These are phyloP conservation scores for Colletotrichum sp. DNA, from an alignment of 2,329 filamentous ascomycete species.

Conservation along the genomic window DNA sequence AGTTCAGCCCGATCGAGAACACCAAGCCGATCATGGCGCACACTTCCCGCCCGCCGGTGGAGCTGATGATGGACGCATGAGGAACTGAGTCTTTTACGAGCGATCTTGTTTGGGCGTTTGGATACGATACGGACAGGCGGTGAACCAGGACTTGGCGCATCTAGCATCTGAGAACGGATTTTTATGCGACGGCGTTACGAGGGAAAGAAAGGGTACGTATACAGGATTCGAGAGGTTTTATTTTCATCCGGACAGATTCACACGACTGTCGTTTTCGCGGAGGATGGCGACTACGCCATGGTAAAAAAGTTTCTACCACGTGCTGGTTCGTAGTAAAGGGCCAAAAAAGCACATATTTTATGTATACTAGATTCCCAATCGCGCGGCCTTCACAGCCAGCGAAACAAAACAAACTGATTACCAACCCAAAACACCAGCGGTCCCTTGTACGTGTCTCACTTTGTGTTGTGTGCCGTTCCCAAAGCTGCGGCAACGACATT, in stretches of 20 bases:
- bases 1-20: constrained; percentile 45
- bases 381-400: background rate
- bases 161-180: constrained; percentile 5
- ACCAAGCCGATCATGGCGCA: constrained; percentile 60
- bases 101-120: constrained; percentile 13
- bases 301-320: constrained; percentile 1
- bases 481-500: background rate
- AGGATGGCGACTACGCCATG: background rate
- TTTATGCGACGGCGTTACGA: constrained; percentile 13
- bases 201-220: background rate
- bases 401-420: constrained; percentile 7
- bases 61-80: constrained; percentile 56
- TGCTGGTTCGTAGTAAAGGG: background rate
- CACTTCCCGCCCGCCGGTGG: constrained; percentile 67
- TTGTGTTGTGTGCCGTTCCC: background rate
- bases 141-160: background rate
- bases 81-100: constrained; percentile 14
- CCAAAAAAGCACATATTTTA: background rate
- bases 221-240: background rate
- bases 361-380: constrained; percentile 15
- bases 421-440: background rate
- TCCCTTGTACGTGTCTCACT: background rate
- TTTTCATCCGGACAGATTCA: background rate
- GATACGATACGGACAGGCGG: background rate
- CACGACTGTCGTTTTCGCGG: constrained; percentile 5